phyloP scores from a whole-genome alignment of 257 asterid species.

The Verbena officinalis region DNA sequence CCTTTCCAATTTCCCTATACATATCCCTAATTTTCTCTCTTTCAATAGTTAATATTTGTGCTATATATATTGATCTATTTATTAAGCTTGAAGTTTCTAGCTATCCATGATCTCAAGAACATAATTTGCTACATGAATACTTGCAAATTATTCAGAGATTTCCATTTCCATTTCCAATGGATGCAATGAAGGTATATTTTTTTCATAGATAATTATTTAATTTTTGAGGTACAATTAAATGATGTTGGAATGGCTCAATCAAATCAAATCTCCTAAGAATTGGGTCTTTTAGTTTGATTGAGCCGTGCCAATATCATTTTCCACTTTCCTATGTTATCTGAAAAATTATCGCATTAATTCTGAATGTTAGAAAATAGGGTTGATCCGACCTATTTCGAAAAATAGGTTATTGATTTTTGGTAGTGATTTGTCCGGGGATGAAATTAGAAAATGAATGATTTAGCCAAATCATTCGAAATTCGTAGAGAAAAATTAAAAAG shows the following conservation, averaged over 20 bases:
- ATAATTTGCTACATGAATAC: neutral
- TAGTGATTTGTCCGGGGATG: no score
- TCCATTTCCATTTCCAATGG: neutral
- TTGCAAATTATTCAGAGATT: neutral
- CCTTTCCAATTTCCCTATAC: neutral
- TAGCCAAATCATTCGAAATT: no score
- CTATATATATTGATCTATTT: neutral
- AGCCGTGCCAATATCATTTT: slow-evolving; percentile 72
- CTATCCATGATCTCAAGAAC: neutral
- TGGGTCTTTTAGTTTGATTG: slow-evolving; percentile 60
- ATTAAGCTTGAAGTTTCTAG: slow-evolving; percentile 24
- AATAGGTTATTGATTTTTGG: neutral
- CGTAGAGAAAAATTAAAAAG: no score
- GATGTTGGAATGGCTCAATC: slow-evolving; percentile 69
- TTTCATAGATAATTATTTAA: neutral
- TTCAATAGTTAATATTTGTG: neutral
- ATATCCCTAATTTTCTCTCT: neutral
- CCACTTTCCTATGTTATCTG: neutral
- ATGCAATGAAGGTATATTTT: slow-evolving; percentile 13
- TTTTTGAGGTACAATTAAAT: neutral
- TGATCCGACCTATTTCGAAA: no score
- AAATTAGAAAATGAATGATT: no score
- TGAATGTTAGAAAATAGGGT: no score
- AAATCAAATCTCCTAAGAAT: slow-evolving; percentile 50
- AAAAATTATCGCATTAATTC: no score